Percentiles rank a stretch among this genome's conserved stretches.
These are phyloP conservation scores for Porodaedalea pini DNA, from an alignment of 1,284 basidiomycete species.

Conservation along the genomic window DNA sequence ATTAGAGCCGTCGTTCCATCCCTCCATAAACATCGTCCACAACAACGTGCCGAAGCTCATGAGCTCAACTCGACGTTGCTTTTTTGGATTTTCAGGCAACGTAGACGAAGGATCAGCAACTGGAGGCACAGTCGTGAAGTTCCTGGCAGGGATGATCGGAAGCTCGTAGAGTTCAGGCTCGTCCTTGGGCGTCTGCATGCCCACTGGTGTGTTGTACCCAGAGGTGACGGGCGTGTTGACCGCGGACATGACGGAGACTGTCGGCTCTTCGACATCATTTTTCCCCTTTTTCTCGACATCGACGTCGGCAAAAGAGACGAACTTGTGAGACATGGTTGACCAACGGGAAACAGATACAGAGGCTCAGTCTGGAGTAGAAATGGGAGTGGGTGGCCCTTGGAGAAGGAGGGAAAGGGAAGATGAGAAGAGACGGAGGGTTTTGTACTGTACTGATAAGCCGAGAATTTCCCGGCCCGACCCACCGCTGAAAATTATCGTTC, in stretches of 20 bases:
- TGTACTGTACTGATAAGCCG: neutral
- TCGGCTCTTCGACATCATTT: neutral
- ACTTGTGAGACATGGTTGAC: neutral
- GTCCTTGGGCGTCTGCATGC: neutral
- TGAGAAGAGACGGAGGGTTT: neutral
- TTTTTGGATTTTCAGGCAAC: neutral
- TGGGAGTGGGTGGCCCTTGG: neutral
- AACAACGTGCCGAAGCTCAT: slow-evolving; percentile 35
- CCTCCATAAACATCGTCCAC: slow-evolving; percentile 43
- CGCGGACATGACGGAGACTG: neutral
- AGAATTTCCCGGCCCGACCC: neutral
- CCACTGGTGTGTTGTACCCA: neutral
- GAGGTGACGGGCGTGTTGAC: neutral
- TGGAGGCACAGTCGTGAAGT: neutral
- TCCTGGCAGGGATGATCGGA: neutral
- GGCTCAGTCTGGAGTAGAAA: neutral
- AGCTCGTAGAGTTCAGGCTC: neutral
- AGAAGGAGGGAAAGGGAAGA: neutral
- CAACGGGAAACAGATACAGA: neutral
- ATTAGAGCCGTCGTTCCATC: slow-evolving; percentile 63
- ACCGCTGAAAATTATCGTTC: neutral
- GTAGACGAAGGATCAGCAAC: neutral
- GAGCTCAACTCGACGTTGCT: slow-evolving; percentile 9
- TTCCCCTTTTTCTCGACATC: neutral
- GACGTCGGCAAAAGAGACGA: slow-evolving; percentile 3